Base-by-base conservation (phyloP, 352 stramenopile species). In the Globisporangium paroecandrum region DNA sequence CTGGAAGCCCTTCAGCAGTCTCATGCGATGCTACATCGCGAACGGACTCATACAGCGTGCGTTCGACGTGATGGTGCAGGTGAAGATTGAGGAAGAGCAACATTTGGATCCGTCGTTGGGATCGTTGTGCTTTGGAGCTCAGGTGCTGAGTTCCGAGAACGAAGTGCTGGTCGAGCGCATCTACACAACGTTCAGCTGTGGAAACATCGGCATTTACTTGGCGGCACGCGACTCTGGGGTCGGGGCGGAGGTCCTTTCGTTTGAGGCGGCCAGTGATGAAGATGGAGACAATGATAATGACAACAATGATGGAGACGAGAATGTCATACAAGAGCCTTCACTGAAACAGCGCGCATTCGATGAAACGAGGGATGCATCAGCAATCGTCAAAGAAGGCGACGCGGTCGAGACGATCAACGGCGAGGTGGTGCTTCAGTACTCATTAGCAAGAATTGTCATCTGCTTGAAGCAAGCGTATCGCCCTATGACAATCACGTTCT, bases 331-430 rank as follows among this genome's bases (percentile, higher is more conserved):
- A 4, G 15, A 58, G 5, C 4, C 24, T 36, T 6, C 51, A n/a
- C 4, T 34, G 25, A n/a, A n/a, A 5, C 41, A 20, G 20, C 18
- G 47, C 20, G 47, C 47, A 25, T 54, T 54, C 20, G 15, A 59
- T 7, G 25, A 22, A 24, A 36, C 8, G 25, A 47, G 24, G 20
- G 41, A 25, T 13, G 43, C 57, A 9, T 29, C 25, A 10, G 49
- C 41, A 4, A 55, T 49, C 34, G 43, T 76, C 27, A 58, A 34
- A 36, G 71, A 53, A 57, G 64, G 64, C 60, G 79, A 87, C 46
- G 57, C 85, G 0, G 32, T 87, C 5, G 77, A 87, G 56, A 78
- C 74, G 15, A 76, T 87, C 61, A 84, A 85, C 43, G 79, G 79
- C 43, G 72, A 83, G 41, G 51, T 74, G 24, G 70, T 87, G 46